Conservation (phyloP, 257 asterid genomes). For the Schizonepeta tenuifolia region DNA sequence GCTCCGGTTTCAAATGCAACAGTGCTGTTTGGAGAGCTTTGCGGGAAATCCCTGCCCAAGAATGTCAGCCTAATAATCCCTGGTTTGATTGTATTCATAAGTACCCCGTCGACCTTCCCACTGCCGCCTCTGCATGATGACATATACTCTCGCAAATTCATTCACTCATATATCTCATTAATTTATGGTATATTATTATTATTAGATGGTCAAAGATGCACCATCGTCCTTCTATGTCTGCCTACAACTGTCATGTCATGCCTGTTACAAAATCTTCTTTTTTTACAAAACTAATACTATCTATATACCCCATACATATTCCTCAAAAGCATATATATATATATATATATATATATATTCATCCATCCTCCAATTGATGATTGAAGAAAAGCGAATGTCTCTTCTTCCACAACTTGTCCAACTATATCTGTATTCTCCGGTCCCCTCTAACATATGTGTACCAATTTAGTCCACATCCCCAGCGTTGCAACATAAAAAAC, state of each 20-base stretch:
- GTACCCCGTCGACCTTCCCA: constrained; percentile 41
- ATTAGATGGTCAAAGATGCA: not conserved
- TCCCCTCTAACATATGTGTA: not conserved
- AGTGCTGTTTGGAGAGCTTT: constrained; percentile 64
- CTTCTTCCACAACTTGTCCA: too few species aligned
- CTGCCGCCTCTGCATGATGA: not conserved
- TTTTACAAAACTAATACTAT: too few species aligned
- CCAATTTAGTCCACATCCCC: not conserved
- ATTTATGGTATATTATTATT: too few species aligned
- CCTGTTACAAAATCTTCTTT: too few species aligned
- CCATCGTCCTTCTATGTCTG: not conserved
- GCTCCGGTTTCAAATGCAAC: constrained; percentile 68
- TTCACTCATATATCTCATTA: too few species aligned
- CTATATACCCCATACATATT: too few species aligned
- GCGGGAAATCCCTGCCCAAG: constrained; percentile 39
- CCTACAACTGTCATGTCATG: not conserved
- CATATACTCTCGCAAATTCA: too few species aligned
- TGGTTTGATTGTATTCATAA: constrained; percentile 52
- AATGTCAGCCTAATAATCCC: constrained; percentile 38
- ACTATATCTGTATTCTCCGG: too few species aligned
- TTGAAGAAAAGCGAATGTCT: too few species aligned
- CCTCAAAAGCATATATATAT: not conserved
- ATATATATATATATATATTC: not conserved
- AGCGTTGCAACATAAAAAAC: too few species aligned
- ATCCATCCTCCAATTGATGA: too few species aligned